Conservation (phyloP, 352 stramenopile species). For the Phytophthora foliorum region DNA sequence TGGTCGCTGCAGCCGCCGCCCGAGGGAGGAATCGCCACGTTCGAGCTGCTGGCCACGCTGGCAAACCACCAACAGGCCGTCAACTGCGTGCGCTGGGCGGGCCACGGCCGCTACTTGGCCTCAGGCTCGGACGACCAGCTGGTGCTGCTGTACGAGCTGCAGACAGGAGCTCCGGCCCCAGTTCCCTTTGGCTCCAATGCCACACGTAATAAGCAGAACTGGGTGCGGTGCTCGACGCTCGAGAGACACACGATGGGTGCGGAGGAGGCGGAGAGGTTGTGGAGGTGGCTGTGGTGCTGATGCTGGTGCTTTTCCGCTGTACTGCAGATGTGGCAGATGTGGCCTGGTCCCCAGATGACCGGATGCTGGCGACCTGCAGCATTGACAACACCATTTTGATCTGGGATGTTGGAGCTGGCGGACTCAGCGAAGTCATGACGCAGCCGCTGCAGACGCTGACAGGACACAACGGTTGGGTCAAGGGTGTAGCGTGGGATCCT, state of each 20-base stretch:
- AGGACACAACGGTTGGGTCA: constrained; percentile 89
- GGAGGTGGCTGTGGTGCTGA: constrained; percentile 7
- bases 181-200: constrained; percentile 86
- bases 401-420: constrained; percentile 76
- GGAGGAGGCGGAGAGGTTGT: background rate
- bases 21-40: constrained; percentile 63
- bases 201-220: constrained; percentile 87
- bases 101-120: constrained; percentile 81
- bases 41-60: constrained; percentile 86
- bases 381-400: constrained; percentile 92
- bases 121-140: constrained; percentile 88
- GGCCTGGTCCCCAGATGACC: constrained; percentile 89
- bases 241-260: constrained; percentile 89
- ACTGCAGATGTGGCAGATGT: constrained; percentile 84
- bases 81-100: constrained; percentile 89
- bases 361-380: constrained; percentile 89
- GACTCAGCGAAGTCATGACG: constrained; percentile 73
- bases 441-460: constrained; percentile 82
- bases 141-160: constrained; percentile 86
- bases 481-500: constrained; percentile 88
- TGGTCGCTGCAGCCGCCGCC: constrained; percentile 65
- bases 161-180: constrained; percentile 64
- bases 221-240: constrained; percentile 80
- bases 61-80: constrained; percentile 87
- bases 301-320: constrained; percentile 7